phyloP scores from a whole-genome alignment of 257 asterid species.

The Avicennia marina region DNA sequence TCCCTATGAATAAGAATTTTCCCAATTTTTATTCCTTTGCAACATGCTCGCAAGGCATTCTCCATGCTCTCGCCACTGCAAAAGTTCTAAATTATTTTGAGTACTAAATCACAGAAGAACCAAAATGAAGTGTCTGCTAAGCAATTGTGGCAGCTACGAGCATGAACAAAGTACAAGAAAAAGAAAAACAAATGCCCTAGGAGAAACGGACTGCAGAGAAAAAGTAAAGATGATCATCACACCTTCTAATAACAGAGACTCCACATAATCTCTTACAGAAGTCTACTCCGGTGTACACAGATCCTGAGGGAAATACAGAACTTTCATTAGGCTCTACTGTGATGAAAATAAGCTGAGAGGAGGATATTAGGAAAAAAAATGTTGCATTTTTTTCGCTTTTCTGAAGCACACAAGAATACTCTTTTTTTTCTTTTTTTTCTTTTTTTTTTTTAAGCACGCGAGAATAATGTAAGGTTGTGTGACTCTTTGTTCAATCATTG shows the following conservation, averaged over 20 bases:
- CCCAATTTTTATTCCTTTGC: conserved; percentile 97
- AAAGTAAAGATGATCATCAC: background rate
- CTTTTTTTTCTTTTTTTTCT: too few relatives aligned
- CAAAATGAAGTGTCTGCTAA: too few relatives aligned
- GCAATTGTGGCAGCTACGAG: background rate
- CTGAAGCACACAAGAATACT: too few relatives aligned
- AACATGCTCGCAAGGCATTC: conserved; percentile 94
- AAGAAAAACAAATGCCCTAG: background rate
- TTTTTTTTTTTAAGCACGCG: too few relatives aligned
- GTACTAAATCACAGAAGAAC: background rate
- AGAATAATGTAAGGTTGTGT: too few relatives aligned
- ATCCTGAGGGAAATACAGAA: conserved; percentile 39
- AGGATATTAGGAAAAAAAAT: too few relatives aligned
- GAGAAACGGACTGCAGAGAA: background rate
- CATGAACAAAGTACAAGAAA: background rate
- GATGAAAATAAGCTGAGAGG: too few relatives aligned
- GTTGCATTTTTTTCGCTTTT: too few relatives aligned
- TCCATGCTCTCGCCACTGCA: conserved; percentile 92
- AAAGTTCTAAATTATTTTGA: conserved; percentile 10
- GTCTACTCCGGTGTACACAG: conserved; percentile 95
- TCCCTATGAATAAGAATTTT: conserved; percentile 95
- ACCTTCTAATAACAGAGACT: conserved; percentile 96
- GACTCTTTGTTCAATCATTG: too few relatives aligned
- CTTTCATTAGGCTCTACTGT: too few relatives aligned
- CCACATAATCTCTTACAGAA: conserved; percentile 97